Evolutionary conservation across 208 protist species (phyloP).

Genomic region (Trypanosomatidae sp.): DNA sequence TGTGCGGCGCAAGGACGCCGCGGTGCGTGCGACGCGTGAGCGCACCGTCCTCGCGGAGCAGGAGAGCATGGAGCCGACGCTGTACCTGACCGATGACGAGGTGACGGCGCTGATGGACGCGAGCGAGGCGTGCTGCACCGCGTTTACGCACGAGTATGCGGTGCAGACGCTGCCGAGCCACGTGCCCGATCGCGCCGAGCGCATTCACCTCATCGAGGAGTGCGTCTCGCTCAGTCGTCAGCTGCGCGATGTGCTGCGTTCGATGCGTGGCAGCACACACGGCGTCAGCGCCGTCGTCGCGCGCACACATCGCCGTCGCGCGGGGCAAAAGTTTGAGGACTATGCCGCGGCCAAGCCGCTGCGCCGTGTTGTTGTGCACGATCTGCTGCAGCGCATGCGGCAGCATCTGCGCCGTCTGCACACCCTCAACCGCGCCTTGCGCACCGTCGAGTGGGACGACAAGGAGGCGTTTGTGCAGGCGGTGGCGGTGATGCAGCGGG

Average conservation of each 20-base stretch:
- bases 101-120: constrained; percentile 46
- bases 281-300: constrained; percentile 59
- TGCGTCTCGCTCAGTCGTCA: constrained; percentile 72
- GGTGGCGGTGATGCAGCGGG: constrained; percentile 35
- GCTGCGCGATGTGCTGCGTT: constrained; percentile 62
- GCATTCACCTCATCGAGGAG: constrained; percentile 52
- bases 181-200: constrained; percentile 58
- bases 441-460: constrained; percentile 62
- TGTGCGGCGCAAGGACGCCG: constrained; percentile 59
- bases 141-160: constrained; percentile 45
- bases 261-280: constrained; percentile 59
- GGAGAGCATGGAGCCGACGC: constrained; percentile 63
- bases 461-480: constrained; percentile 52
- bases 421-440: constrained; percentile 49
- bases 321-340: constrained; percentile 79
- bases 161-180: constrained; percentile 46
- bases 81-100: constrained; percentile 66
- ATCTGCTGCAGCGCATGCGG: constrained; percentile 37
- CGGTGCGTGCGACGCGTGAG: constrained; percentile 14
- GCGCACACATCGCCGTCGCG: constrained; percentile 49
- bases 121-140: constrained; percentile 45
- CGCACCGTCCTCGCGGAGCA: constrained; percentile 54
- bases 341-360: constrained; percentile 80
- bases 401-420: constrained; percentile 37
- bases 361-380: constrained; percentile 53